Evolutionary conservation across 805 yeast species (phyloP), one percentile per base, ranked within the genome.

Genomic region (Yarrowia keelungensis): DNA sequence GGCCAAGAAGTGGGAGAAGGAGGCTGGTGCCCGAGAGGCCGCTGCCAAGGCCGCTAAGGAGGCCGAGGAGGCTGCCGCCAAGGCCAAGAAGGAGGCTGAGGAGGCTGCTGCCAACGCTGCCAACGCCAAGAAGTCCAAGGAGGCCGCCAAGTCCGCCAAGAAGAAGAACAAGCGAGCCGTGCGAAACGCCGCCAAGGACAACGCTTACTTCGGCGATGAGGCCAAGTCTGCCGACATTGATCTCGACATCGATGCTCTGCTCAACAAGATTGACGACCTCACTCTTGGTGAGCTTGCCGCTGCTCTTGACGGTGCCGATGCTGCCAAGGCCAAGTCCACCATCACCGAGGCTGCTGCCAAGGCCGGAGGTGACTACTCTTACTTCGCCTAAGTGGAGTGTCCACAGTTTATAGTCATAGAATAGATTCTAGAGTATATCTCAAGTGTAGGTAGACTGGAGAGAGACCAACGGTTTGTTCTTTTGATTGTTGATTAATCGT

Each of bases 1-100:
- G 78, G 87, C 87, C 80, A 87, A 84, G 85, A 95, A 94, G 82
- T 94, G 98, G 98, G 98, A 95, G 81, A 90, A 89, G 80, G 98
- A 93, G 80, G 97, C 98, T 68, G 98, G 97, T 74, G 87, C 97
- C 41, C 90, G 98, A 84, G 89, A 92, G 79, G 98, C 96, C 72
- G 97, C 97, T 71, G 99, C 92, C 80, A 90, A 85, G 77, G 97
- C 94, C 64, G 89, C 90, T 78, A 87, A 87, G 69, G 89, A 89
- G 81, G 89, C 88, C 78, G 97, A 90, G 75, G 97, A 90, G 67
- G 98, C 90, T 75, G 97, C 91, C 76, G 87, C 83, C 72, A 91
- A 89, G 73, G 87, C 87, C 74, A 87, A 86, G 73, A 88, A 86
- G 77, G 95, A 89, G 71, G 96, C 88, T 64, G 93, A 88, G 71